Evolutionary conservation across 2,329 filamentous ascomycete genomes (phyloP), one percentile per base, ranked within the genome.

Genomic region (Colletotrichum eremochloae): DNA sequence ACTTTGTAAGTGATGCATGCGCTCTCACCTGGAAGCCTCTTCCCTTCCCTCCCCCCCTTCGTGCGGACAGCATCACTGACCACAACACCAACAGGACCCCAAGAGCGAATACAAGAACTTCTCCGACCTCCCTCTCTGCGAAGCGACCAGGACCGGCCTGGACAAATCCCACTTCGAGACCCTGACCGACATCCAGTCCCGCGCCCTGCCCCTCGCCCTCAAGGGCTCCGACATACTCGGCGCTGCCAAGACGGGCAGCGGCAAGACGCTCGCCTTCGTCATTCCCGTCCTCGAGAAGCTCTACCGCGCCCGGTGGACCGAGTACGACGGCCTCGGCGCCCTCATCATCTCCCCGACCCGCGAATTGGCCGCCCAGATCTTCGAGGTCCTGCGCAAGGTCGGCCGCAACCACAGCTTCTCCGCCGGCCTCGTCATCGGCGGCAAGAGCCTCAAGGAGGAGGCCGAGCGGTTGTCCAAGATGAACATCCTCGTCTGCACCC

Each of bases 401-500:
- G 96, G 96, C 56, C 90, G 94, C 68, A 91, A 96, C 70, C 96
- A 99, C 81, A 87, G 90, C 72, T 98, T 98, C 81, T 97, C 96
- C 0, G 96, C 96, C 0, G 96, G 96, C 0, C 83, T 98, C 77
- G 90, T 99, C 12, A 98, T 98, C 77, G 96, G 96, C 52, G 96
- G 96, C 52, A 97, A 97, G 86, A 95, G 89, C 80, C 80, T 98
- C 77, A 92, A 93, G 79, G 95, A 98, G 78, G 90, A 99, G 83
- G 91, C 94, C 33, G 94, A 97, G 76, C 89, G 95, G 44, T 80
- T 99, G 72, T 90, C 90, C 3, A 90, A 94, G 75, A 98, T 99
- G 96, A 99, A 98, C 80, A 98, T 99, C 60, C 84, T 99, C 36
- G 94, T 99, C 12, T 97, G 95, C 78, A 99, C 96, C 1, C 96